Percentiles rank a stretch among this genome's conserved stretches.
These are phyloP conservation scores for Cladosporium sp. DNA, from an alignment of 2,329 filamentous ascomycete species.

Conservation along the genomic window DNA sequence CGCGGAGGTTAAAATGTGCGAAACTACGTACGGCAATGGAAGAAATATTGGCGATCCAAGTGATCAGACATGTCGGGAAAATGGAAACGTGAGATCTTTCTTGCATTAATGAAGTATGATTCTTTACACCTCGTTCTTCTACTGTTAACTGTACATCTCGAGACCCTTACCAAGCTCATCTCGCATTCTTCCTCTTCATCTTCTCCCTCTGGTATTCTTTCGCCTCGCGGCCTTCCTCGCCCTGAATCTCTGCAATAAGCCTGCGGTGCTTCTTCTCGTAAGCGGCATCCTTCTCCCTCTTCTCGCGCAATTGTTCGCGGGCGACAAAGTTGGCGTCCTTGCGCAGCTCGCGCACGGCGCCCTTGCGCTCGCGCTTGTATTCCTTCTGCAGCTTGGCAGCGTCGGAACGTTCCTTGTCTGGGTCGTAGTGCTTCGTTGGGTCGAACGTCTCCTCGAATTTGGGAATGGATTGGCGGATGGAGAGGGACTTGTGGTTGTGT, in stretches of 20 bases:
- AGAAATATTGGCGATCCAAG: too few relatives aligned
- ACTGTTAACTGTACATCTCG: not conserved
- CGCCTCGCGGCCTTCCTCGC: slow-evolving; percentile 78
- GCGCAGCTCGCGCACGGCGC: slow-evolving; percentile 84
- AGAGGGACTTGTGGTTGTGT: slow-evolving; percentile 81
- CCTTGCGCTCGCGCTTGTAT: slow-evolving; percentile 93
- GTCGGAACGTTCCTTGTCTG: slow-evolving; percentile 83
- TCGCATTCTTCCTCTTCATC: slow-evolving; percentile 57
- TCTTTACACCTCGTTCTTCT: too few relatives aligned
- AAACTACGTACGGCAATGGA: too few relatives aligned
- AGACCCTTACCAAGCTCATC: not conserved
- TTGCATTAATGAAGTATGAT: too few relatives aligned
- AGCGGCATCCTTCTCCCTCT: slow-evolving; percentile 86
- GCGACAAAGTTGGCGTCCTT: slow-evolving; percentile 95
- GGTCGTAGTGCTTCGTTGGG: slow-evolving; percentile 95
- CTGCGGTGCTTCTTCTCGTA: slow-evolving; percentile 97
- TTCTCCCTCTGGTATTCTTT: slow-evolving; percentile 90
- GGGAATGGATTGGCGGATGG: slow-evolving; percentile 83
- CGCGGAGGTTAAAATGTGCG: too few relatives aligned
- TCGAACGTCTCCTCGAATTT: slow-evolving; percentile 97
- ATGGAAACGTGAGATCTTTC: too few relatives aligned
- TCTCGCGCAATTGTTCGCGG: slow-evolving; percentile 80
- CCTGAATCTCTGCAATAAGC: slow-evolving; percentile 91
- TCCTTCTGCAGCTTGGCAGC: slow-evolving; percentile 79
- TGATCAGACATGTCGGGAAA: too few relatives aligned